Base-by-base conservation (phyloP, 179 eudicot genomes). In the Heliamphora pulchella region DNA sequence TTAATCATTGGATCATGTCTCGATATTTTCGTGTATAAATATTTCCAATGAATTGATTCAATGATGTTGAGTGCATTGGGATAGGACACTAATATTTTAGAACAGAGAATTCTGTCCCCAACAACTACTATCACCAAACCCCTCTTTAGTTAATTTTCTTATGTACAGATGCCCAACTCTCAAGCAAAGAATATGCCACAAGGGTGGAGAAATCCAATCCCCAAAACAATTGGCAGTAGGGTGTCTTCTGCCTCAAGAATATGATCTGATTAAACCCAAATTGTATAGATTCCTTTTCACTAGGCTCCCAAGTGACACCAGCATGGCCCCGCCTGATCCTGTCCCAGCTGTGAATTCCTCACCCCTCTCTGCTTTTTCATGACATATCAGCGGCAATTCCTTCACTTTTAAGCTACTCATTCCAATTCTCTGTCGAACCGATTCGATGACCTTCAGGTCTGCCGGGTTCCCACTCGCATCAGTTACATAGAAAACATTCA, bases 221-320 rank as follows among this genome's bases (percentile, higher is more conserved):
- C 79, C 72, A 78, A 75, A 41, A 57, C 8, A n/a, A 39, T 44
- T 57, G 64, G 22, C 63, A 43, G 39, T 17, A 58, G 17, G 20
- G 80, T 81, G 80, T 22, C 46, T 73, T 83, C 46, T 8, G 9
- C 68, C 83, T 88, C 80, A 93, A 68, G 94, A 89, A 87, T 83
- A 79, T 77, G 98, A 93, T 83, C 82, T 93, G 71, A 93, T 90
- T 85, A 90, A 31, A 31, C 98, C 97, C 84, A 94, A 78, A 69
- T 86, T 86, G 93, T 86, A 89, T 8, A 94, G 92, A 86, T 93
- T 94, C 93, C 74, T 91, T 84, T 85, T 89, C 73, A 94, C 88
- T 76, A 94, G 58, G 89, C 93, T 94, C 78, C 97, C 97, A 9
- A 94, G 87, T 47, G 97, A 90, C 14, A 89, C 48, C 87, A 93